Evolutionary conservation across 2,329 filamentous ascomycete genomes (phyloP).

Genomic region (Penicillium sp.): DNA sequence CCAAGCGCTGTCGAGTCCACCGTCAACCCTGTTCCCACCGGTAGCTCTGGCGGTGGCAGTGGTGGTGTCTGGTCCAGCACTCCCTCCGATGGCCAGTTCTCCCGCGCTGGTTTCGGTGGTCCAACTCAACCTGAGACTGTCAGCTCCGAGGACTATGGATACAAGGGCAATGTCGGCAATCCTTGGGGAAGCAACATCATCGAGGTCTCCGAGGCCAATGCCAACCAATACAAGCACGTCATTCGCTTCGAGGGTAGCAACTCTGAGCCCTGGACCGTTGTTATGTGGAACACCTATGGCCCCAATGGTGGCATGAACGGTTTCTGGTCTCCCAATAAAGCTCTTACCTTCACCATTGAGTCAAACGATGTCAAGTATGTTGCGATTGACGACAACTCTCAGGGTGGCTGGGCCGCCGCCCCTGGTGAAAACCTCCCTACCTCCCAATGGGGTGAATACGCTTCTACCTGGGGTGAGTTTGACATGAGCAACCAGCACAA

Average conservation of each 20-base stretch:
- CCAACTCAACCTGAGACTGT: constrained; percentile 8
- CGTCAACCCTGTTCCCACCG: constrained; percentile 10
- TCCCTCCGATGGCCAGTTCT: constrained; percentile 23
- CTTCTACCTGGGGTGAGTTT: constrained; percentile 45
- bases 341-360: constrained; percentile 33
- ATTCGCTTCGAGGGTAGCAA: constrained; percentile 33
- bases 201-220: constrained; percentile 32
- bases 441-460: constrained; percentile 30
- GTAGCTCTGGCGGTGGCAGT: constrained; percentile 9
- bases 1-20: constrained; percentile 14
- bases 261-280: constrained; percentile 33
- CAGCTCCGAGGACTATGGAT: constrained; percentile 21
- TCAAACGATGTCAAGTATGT: constrained; percentile 36
- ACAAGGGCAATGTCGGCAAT: constrained; percentile 36
- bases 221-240: constrained; percentile 39
- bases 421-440: constrained; percentile 28
- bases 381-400: constrained; percentile 38
- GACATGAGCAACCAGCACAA: constrained; percentile 36
- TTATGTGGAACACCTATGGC: constrained; percentile 44
- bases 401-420: constrained; percentile 38
- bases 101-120: constrained; percentile 35
- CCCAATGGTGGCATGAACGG: constrained; percentile 33
- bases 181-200: constrained; percentile 45
- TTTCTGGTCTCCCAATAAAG: constrained; percentile 34
- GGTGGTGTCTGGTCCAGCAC: constrained; percentile 26